Conservation (phyloP, 1,284 basidiomycete species). For the Polyporus tsugae region DNA sequence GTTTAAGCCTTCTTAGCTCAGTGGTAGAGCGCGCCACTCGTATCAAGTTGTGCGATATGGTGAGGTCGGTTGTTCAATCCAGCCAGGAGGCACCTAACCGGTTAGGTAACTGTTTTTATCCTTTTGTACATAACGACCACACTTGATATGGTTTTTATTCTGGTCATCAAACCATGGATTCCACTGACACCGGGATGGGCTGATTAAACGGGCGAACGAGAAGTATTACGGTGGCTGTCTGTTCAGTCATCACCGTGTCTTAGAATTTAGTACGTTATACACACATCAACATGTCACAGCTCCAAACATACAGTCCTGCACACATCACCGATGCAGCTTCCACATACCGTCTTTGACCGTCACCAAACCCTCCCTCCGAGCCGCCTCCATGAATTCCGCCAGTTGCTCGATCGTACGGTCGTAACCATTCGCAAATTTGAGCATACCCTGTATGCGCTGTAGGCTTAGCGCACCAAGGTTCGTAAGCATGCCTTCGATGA, state of each 20-base stretch:
- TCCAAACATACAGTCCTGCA: neutral
- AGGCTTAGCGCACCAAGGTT: constrained; percentile 79
- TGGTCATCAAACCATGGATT: no score
- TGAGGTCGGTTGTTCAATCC: constrained; percentile 58
- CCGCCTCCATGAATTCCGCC: constrained; percentile 78
- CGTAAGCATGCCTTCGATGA: constrained; percentile 86
- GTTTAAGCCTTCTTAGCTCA: constrained; percentile 43
- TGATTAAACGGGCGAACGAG: no score
- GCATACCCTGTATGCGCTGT: constrained; percentile 84
- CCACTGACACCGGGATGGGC: no score
- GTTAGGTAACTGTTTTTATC: no score
- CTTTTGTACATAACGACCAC: no score
- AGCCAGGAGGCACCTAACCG: constrained; percentile 45
- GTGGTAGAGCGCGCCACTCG: constrained; percentile 48
- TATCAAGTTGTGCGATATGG: constrained; percentile 39
- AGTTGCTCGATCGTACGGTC: constrained; percentile 82
- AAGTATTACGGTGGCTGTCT: no score
- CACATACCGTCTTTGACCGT: constrained; percentile 76
- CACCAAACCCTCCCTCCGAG: constrained; percentile 80
- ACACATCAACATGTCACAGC: neutral
- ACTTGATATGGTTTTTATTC: no score
- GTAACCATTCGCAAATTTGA: constrained; percentile 83
- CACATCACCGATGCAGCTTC: constrained; percentile 57
- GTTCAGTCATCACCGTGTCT: no score
- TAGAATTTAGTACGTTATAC: no score